Conservation (phyloP, 2,329 filamentous ascomycete genomes). For the Waltergamsia citrina region DNA sequence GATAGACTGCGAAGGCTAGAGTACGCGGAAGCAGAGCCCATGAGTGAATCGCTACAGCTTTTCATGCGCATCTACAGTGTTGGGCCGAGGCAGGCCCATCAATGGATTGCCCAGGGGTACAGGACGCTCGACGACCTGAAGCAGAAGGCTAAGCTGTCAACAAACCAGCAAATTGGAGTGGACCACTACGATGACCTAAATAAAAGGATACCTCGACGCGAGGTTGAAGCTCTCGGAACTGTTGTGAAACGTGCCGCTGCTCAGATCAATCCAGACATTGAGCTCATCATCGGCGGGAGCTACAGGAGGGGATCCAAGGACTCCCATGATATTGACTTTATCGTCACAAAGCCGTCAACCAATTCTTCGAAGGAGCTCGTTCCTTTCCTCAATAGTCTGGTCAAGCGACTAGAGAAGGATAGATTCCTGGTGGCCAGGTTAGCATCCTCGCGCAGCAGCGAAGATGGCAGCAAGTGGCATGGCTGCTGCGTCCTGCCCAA, state of each 20-base stretch:
- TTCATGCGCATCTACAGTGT: slow-evolving; percentile 78
- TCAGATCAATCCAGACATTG: slow-evolving; percentile 50
- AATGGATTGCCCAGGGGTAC: slow-evolving; percentile 69
- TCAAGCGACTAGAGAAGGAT: slow-evolving; percentile 47
- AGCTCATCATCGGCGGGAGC: slow-evolving; percentile 72
- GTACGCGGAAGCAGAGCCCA: slow-evolving; percentile 55
- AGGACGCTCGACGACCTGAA: slow-evolving; percentile 64
- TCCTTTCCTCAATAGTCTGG: slow-evolving; percentile 51
- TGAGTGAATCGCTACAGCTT: slow-evolving; percentile 52
- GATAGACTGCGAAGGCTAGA: slow-evolving; percentile 64
- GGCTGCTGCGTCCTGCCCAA: slow-evolving; percentile 67
- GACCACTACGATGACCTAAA: slow-evolving; percentile 75
- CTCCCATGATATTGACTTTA: slow-evolving; percentile 76
- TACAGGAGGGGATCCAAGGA: slow-evolving; percentile 69
- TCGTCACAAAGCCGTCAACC: slow-evolving; percentile 63
- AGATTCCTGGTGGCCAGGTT: slow-evolving; percentile 64
- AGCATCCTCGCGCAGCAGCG: slow-evolving; percentile 39
- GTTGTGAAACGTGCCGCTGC: slow-evolving; percentile 52
- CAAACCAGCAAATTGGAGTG: slow-evolving; percentile 66
- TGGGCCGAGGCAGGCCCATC: slow-evolving; percentile 58
- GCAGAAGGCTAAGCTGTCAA: slow-evolving; percentile 50
- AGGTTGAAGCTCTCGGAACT: slow-evolving; percentile 61
- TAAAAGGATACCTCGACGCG: slow-evolving; percentile 64
- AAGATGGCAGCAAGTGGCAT: slow-evolving; percentile 72
- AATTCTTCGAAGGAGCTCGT: slow-evolving; percentile 44